Percentiles rank a stretch among this genome's conserved stretches.
Conservation (phyloP, 1,284 basidiomycete genomes). For the Phlebopus sp. region DNA sequence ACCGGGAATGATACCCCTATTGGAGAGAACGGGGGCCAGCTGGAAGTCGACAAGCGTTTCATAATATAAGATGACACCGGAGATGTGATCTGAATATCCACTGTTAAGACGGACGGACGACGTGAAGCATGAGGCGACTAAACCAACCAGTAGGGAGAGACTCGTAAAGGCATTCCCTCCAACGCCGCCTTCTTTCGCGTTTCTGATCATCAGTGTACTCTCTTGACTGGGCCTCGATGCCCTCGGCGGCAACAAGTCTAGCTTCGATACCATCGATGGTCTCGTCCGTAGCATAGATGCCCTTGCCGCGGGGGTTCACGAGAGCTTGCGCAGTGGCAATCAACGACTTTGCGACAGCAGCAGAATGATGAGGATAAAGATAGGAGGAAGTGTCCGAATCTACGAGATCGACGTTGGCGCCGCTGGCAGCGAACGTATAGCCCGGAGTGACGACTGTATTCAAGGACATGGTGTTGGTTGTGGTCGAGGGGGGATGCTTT, state of each 20-base stretch:
- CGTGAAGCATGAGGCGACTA: background rate
- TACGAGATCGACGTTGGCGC: background rate
- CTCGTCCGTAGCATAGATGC: constrained; percentile 56
- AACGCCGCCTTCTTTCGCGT: constrained; percentile 38
- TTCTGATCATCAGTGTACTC: constrained; percentile 36
- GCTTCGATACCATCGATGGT: constrained; percentile 43
- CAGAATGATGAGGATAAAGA: constrained; percentile 42
- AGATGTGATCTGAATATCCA: constrained; percentile 41
- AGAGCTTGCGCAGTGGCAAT: constrained; percentile 42
- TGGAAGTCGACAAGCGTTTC: constrained; percentile 49
- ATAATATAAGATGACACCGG: constrained; percentile 48
- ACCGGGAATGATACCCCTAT: constrained; percentile 47
- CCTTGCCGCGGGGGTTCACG: constrained; percentile 47
- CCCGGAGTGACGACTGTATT: constrained; percentile 23
- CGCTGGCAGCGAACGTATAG: constrained; percentile 20
- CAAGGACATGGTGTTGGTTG: constrained; percentile 16
- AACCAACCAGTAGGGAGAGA: constrained; percentile 40
- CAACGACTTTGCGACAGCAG: constrained; percentile 40
- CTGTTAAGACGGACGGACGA: background rate
- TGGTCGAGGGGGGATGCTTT: constrained; percentile 6
- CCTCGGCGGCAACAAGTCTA: constrained; percentile 38
- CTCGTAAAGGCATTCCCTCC: constrained; percentile 45
- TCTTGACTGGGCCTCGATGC: constrained; percentile 24
- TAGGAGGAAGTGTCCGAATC: constrained; percentile 23
- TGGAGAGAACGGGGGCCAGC: constrained; percentile 40